Evolutionary conservation across 345 rosid genomes (phyloP).

Genomic region (Populus nigra): DNA sequence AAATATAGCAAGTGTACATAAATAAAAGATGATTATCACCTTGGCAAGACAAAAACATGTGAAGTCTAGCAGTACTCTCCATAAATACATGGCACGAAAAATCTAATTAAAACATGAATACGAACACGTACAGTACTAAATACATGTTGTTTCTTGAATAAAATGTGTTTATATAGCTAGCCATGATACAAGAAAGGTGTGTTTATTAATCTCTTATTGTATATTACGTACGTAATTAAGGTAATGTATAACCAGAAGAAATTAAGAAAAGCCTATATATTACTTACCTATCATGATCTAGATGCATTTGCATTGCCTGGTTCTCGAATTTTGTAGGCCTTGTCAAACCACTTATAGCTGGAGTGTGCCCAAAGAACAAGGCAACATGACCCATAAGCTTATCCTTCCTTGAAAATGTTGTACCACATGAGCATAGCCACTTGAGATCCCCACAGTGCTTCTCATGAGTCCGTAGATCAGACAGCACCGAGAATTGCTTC

Average conservation of each 20-base stretch:
- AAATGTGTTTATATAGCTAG: not conserved
- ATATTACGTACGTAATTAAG: not conserved
- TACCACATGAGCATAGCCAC: slow-evolving; percentile 91
- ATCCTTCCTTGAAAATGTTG: slow-evolving; percentile 80
- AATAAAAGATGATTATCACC: not conserved
- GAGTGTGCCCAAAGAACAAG: slow-evolving; percentile 66
- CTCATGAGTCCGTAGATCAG: slow-evolving; percentile 89
- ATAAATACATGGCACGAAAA: too few relatives aligned
- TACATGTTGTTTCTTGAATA: not conserved
- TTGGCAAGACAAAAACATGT: not conserved
- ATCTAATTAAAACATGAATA: too few relatives aligned
- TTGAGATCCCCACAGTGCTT: slow-evolving; percentile 79
- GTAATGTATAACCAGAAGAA: not conserved
- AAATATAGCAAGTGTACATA: not conserved
- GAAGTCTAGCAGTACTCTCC: not conserved
- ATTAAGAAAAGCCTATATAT: not conserved
- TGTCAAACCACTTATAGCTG: slow-evolving; percentile 14
- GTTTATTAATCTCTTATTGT: not conserved
- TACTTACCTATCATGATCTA: slow-evolving; percentile 12
- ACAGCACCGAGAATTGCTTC: slow-evolving; percentile 83
- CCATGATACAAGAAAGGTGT: too few relatives aligned
- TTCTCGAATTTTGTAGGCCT: slow-evolving; percentile 18
- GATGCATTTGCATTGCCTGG: slow-evolving; percentile 18
- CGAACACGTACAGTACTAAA: too few relatives aligned
- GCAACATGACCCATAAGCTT: slow-evolving; percentile 79